Conservation (phyloP, 176 grass and related monocot genomes). For the Avena eriantha region DNA sequence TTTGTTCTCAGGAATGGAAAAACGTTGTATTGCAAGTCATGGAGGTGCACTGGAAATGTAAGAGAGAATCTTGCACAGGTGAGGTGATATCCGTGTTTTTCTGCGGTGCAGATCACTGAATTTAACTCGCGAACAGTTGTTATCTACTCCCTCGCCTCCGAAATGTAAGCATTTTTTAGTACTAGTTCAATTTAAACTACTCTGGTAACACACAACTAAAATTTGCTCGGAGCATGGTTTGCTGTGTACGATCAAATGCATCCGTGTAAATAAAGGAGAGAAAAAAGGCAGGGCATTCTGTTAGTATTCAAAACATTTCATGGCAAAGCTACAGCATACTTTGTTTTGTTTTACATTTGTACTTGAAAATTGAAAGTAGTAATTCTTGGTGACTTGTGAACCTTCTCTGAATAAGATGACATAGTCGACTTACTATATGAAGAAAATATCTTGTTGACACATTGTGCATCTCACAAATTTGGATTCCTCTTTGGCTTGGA, state of each 20-base stretch:
- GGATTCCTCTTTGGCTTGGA: neutral
- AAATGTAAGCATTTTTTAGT: too few species aligned
- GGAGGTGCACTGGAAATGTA: constrained; percentile 6
- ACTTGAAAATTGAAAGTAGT: neutral
- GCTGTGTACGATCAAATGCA: neutral
- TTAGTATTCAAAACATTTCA: neutral
- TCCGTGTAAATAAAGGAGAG: neutral
- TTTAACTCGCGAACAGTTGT: neutral
- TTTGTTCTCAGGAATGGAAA: neutral
- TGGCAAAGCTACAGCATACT: neutral
- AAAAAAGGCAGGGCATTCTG: neutral
- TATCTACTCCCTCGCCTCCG: too few species aligned
- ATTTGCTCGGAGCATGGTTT: neutral
- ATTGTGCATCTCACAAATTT: neutral
- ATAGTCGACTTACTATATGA: neutral
- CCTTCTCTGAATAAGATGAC: neutral
- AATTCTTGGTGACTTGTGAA: neutral
- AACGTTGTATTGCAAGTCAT: neutral
- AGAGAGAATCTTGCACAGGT: neutral
- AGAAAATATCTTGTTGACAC: neutral
- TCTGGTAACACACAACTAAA: neutral
- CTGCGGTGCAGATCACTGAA: neutral
- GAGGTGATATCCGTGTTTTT: neutral
- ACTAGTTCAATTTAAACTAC: too few species aligned
- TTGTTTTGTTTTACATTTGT: neutral